Percentiles rank a stretch among this genome's conserved stretches.
These are phyloP conservation scores for Pseudonitzschia multiseries DNA, from an alignment of 108 stramenopile species.

Conservation along the genomic window DNA sequence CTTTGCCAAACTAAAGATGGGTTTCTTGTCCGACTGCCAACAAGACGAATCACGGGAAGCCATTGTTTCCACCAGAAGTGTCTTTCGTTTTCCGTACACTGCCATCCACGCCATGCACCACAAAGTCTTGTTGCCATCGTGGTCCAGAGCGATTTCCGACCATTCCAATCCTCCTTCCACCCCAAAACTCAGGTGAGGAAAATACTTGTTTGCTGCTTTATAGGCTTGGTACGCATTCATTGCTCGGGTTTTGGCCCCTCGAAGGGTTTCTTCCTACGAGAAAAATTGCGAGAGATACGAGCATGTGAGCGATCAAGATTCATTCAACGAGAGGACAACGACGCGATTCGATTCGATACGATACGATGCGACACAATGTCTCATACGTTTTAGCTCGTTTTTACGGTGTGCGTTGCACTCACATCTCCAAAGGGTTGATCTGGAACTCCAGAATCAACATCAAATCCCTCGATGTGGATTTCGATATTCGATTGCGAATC, in stretches of 20 bases:
- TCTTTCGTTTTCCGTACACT: slow-evolving; percentile 56
- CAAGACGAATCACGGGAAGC: slow-evolving; percentile 12
- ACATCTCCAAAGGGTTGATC: slow-evolving; percentile 91
- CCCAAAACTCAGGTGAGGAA: slow-evolving; percentile 77
- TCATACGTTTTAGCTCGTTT: neutral
- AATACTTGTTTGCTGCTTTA: slow-evolving; percentile 20
- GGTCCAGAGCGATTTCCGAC: slow-evolving; percentile 21
- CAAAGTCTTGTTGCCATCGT: slow-evolving; percentile 35
- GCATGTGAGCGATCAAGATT: neutral
- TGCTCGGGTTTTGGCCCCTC: slow-evolving; percentile 87
- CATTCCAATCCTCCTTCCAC: slow-evolving; percentile 93
- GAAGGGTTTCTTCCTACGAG: slow-evolving; percentile 56
- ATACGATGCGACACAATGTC: neutral
- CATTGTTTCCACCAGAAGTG: slow-evolving; percentile 27
- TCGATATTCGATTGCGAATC: slow-evolving; percentile 10
- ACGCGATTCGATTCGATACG: too few species aligned
- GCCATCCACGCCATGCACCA: slow-evolving; percentile 96
- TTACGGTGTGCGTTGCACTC: too few species aligned
- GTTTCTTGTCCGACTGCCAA: slow-evolving; percentile 26
- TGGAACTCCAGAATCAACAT: slow-evolving; percentile 67
- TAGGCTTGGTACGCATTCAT: slow-evolving; percentile 53
- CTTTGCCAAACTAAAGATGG: slow-evolving; percentile 55
- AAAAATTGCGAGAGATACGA: neutral
- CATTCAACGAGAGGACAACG: too few species aligned
- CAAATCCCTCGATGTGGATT: slow-evolving; percentile 48